Base-by-base conservation (phyloP, 176 grass and related monocot species). In the Canna indica region DNA sequence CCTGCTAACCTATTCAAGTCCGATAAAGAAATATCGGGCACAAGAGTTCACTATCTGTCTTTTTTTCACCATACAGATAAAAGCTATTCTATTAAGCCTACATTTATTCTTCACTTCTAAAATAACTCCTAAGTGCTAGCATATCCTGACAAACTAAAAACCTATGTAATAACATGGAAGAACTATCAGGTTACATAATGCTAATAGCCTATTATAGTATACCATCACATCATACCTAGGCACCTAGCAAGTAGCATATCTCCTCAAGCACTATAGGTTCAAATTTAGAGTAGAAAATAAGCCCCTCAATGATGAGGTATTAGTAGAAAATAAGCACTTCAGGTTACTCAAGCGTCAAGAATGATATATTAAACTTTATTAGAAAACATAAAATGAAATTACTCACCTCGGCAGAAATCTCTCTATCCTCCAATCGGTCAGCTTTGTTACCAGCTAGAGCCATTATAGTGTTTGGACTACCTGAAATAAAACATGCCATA, bases 381-480 rank as follows among this genome's bases (percentile, higher is more conserved):
- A n/a, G 54, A 17, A 73, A 9, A 79, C 29, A 63, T 63, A 15
- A 34, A 13, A 44, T 35, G 65, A 68, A 44, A 16, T 45, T 72
- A 74, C 79, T 72, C 90, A 83, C 93, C 74, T 97, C 89, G 29
- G 53, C 58, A 69, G 88, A 47, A 77, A 97, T 86, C 76, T 97
- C 86, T 79, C 93, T 85, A 8, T 78, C 70, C 1, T 97, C 93
- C 68, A 87, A 29, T 57, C 92, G 54, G 72, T 97, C 93, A 82
- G 88, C 85, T 83, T 97, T 97, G 79, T 97, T 97, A 18, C 93
- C 93, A 68, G 93, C 84, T 72, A 97, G 88, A 76, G 93, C 93
- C 82, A 97, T 81, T 73, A 97, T 81, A 46, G 88, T 97, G 48
- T 76, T 92, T 0, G 86, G 78, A 60, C 89, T 97, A 63, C 93